Base-by-base conservation (phyloP, 2,329 filamentous ascomycete species). In the Aureobasidium uvarum region DNA sequence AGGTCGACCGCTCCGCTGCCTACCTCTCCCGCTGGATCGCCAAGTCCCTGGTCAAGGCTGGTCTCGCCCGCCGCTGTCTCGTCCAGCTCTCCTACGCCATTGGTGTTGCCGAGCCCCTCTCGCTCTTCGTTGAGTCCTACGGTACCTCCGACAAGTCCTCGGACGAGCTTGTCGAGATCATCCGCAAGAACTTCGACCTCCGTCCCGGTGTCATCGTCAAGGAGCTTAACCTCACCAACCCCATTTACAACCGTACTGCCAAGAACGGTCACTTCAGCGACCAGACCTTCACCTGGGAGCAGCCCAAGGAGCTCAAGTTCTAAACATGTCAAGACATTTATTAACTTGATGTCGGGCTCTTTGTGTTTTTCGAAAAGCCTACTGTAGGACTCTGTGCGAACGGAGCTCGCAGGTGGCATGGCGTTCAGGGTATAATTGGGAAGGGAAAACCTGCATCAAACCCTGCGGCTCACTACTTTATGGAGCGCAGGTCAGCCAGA, bases 181-280 rank as follows among this genome's bases (percentile, higher is more conserved):
- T 99, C 83, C 86, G 86, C 75, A 85, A 89, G 77, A 98, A 99
- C 90, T 99, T 99, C 77, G 93, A 99, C 83, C 87, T 99, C 80
- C 89, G 95, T 76, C 95, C 95, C 66, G 95, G 95, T 88, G 92
- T 97, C 79, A 98, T 99, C 75, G 95, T 98, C 81, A 92, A 92
- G 84, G 93, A 97, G 83, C 90, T 99, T 71, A 89, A 95, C 83
- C 86, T 99, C 71, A 89, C 88, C 80, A 92, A 92, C 82, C 95
- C 95, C 77, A 97, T 98, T 45, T 99, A 99, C 89, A 88, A 88
- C 86, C 86, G 94, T 85, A 99, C 95, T 66, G 95, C 95, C 82
- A 97, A 97, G 91, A 98, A 98, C 84, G 95, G 95, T 74, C 95
- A 99, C 87, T 99, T 99, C 83, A 96, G 92, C 81, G 95, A 97